Conservation (phyloP, 371 early-diverging fungal species). For the Apophysomyces sp. region DNA sequence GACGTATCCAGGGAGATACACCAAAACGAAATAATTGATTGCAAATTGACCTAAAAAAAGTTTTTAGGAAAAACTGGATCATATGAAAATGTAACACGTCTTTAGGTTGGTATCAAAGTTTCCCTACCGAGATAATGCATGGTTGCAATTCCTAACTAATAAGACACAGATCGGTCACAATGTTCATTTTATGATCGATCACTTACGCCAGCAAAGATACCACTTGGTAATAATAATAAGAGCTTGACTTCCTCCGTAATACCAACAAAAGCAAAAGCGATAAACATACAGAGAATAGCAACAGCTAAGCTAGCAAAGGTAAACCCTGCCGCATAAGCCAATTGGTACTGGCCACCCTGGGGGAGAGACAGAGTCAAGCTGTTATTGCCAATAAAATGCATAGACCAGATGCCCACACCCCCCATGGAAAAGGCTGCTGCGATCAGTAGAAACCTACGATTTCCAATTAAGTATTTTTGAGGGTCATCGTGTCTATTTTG, state of each 20-base stretch:
- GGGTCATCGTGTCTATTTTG: not conserved
- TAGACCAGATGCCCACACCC: conserved; percentile 47
- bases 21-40: conserved; percentile 30
- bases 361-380: conserved; percentile 24
- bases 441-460: conserved; percentile 32
- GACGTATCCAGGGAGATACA: conserved; percentile 22
- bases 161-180: not conserved
- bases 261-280: conserved; percentile 44
- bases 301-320: conserved; percentile 42
- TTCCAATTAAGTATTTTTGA: not conserved
- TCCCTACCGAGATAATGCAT: conserved; percentile 49
- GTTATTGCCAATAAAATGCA: conserved; percentile 52
- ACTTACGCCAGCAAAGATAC: conserved; percentile 44
- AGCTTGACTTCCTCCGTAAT: conserved; percentile 37
- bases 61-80: not conserved
- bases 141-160: conserved; percentile 36
- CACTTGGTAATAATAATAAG: conserved; percentile 34
- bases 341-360: conserved; percentile 15
- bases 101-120: too few species aligned
- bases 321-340: conserved; percentile 35
- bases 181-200: not conserved
- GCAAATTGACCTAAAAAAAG: conserved; percentile 41
- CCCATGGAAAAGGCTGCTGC: conserved; percentile 44
- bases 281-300: conserved; percentile 36
- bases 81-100: not conserved